These are phyloP conservation scores for Inga oerstediana DNA, from an alignment of 306 rosid species.

Conservation along the genomic window DNA sequence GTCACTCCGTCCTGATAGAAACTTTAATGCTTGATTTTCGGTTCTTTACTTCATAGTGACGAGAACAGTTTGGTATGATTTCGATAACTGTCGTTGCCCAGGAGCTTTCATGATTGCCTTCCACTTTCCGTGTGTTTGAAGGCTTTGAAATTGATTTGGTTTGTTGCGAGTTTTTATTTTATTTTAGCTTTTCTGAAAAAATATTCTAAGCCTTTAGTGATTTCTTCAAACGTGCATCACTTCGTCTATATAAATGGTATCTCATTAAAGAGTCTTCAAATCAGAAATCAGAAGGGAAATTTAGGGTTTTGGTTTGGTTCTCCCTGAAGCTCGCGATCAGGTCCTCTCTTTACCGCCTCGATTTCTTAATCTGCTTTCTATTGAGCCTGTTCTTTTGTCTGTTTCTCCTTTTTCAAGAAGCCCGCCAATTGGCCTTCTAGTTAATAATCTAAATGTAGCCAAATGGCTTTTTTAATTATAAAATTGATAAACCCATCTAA, in stretches of 20 bases:
- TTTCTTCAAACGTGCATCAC: conserved; percentile 23
- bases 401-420: background rate
- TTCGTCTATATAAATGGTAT: conserved; percentile 42
- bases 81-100: conserved; percentile 43
- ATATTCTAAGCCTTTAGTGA: conserved; percentile 31
- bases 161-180: background rate
- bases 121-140: conserved; percentile 63
- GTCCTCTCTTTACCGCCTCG: conserved; percentile 20
- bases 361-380: background rate
- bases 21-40: conserved; percentile 5
- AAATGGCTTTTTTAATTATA: conserved; percentile 1
- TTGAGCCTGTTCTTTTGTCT: background rate
- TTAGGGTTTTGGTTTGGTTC: conserved; percentile 46
- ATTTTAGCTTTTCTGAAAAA: background rate
- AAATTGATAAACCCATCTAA: background rate
- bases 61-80: conserved; percentile 42
- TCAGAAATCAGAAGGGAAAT: conserved; percentile 42
- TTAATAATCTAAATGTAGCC: conserved; percentile 14
- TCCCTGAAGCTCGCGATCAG: conserved; percentile 34
- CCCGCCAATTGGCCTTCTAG: background rate
- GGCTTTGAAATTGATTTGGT: conserved; percentile 32
- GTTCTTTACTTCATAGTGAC: background rate
- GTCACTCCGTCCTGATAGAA: background rate
- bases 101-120: conserved; percentile 49
- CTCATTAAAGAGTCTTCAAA: conserved; percentile 39